Evolutionary conservation across 768 basidiomycete species (phyloP), one percentile per base, ranked within the genome.

Genomic region (Hygrophorus pudorinus): DNA sequence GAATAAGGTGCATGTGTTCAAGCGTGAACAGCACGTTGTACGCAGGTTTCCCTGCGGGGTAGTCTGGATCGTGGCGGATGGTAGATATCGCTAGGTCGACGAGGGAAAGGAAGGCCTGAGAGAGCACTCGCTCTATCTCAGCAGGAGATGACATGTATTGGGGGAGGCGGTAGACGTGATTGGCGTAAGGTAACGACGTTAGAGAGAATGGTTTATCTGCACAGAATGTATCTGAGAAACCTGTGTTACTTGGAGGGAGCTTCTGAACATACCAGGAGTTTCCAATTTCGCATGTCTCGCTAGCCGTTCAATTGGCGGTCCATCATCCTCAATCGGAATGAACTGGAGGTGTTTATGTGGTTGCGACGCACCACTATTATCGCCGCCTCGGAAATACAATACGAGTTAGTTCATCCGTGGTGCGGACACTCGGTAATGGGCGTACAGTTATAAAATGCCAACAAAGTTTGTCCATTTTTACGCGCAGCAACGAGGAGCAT

Each of bases 381-480:
- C 69, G 5, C 87, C 87, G 52, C 85, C 86, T 88, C 37, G 5
- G 36, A 24, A 17, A 35, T 8, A 32, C 7, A 31, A 38, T 2
- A 10, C 29, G 37, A 27, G 2, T 30, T 33, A 18, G 17, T 43
- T 30, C 17, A 21, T 31, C 9, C 16, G 9, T n/a, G n/a, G n/a
- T n/a, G 11, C 12, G 5, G 27, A 27, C 24, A 41, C n/a, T 27
- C 7, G 29, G 29, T 38, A 13, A n/a, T n/a, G 17, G 36, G 31
- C 73, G 56, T 60, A 79, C 92, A 94, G 51, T 97, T 97, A 62
- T 91, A 96, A 64, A 96, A 96, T 1, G 85, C 86, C 45, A 96
- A 76, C 45, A 81, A 68, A 28, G 65, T 69, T 47, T 68, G 72
- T 11, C 78, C 76, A 0, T 66, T 68, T 53, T 76, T 73, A 33